A percentile compares a stretch with the other conserved stretches of the same genome.
phyloP scores from a whole-genome alignment of 2,329 filamentous ascomycete genomes.

The Hysterium pulicare region DNA sequence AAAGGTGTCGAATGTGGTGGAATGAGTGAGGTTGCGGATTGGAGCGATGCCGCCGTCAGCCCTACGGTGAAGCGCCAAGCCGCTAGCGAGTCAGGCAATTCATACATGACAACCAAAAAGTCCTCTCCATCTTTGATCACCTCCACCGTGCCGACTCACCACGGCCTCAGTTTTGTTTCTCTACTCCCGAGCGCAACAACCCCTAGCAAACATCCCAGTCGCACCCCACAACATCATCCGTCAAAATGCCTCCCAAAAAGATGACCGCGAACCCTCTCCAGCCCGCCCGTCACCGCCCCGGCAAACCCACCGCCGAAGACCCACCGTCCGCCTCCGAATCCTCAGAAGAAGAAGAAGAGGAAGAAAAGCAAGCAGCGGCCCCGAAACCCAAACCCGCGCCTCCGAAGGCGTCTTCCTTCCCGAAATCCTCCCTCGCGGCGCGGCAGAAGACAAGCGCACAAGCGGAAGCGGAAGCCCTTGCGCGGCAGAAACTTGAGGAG shows the following conservation, averaged over 20 bases:
- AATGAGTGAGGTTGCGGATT: no score
- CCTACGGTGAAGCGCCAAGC: neutral
- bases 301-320: slow-evolving; percentile 61
- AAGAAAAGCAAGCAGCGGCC: slow-evolving; percentile 52
- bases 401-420: slow-evolving; percentile 41
- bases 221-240: neutral
- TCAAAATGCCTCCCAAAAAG: slow-evolving; percentile 65
- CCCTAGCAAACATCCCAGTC: neutral
- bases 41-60: no score
- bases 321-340: slow-evolving; percentile 39
- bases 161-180: neutral
- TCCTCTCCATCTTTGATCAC: neutral
- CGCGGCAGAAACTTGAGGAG: slow-evolving; percentile 42
- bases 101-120: neutral
- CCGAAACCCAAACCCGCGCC: slow-evolving; percentile 37
- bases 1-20: no score
- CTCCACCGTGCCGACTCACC: no score
- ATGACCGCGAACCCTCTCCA: slow-evolving; percentile 90
- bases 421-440: slow-evolving; percentile 39
- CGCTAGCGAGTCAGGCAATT: neutral
- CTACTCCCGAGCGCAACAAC: neutral
- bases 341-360: slow-evolving; percentile 50
- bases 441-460: slow-evolving; percentile 27
- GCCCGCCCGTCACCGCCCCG: slow-evolving; percentile 78
- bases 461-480: slow-evolving; percentile 18